Evolutionary conservation across 768 basidiomycete genomes (phyloP).

Genomic region (Tephrocybe sp.): DNA sequence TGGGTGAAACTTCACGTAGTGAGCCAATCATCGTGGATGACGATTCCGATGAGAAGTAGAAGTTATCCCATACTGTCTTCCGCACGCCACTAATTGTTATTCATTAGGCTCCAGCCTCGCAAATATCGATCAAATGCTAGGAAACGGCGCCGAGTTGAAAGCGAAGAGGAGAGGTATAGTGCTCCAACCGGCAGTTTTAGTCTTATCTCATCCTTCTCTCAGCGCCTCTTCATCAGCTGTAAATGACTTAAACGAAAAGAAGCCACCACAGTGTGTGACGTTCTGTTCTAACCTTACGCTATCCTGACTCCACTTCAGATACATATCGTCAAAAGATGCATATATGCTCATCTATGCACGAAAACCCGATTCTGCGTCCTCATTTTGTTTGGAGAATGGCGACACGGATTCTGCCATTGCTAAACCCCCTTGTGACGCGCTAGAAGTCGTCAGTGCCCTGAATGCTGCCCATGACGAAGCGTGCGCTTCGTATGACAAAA

Average conservation of each 20-base stretch:
- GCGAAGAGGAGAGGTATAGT: slow-evolving; percentile 46
- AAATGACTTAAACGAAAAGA: neutral
- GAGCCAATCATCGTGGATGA: slow-evolving; percentile 30
- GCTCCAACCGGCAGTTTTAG: neutral
- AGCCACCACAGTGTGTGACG: slow-evolving; percentile 3
- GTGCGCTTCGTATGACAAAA: slow-evolving; percentile 47
- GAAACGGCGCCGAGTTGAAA: slow-evolving; percentile 57
- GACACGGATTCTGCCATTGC: neutral
- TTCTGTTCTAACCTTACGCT: neutral
- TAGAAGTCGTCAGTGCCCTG: slow-evolving; percentile 49
- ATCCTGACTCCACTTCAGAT: slow-evolving; percentile 27
- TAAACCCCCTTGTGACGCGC: slow-evolving; percentile 54
- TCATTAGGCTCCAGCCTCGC: slow-evolving; percentile 29
- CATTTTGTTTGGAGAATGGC: neutral
- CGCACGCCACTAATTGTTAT: slow-evolving; percentile 5
- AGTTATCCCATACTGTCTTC: neutral
- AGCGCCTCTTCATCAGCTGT: neutral
- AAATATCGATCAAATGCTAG: slow-evolving; percentile 39
- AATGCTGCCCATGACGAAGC: slow-evolving; percentile 57
- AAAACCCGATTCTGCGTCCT: slow-evolving; percentile 20
- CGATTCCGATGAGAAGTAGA: slow-evolving; percentile 22
- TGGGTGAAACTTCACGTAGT: slow-evolving; percentile 41
- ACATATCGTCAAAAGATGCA: slow-evolving; percentile 78
- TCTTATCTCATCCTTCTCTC: neutral
- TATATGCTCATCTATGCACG: slow-evolving; percentile 94